phyloP scores from a whole-genome alignment of 768 basidiomycete genomes.

The Lactarius pseudohatsudake region DNA sequence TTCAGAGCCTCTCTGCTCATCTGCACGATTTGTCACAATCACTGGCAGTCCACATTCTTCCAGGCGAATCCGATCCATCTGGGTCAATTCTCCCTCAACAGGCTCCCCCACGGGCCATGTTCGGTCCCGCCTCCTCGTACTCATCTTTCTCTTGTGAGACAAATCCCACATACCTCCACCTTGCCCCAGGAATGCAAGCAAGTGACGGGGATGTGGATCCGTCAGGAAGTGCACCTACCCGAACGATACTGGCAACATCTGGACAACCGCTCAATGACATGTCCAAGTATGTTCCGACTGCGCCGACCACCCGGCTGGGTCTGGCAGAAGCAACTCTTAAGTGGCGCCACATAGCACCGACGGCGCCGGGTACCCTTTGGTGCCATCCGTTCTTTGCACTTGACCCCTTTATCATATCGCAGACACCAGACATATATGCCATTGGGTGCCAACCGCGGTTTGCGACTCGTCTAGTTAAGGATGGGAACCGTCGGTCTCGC shows the following conservation, averaged over 20 bases:
- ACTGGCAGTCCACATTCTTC: conserved; percentile 85
- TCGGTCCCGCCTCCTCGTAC: conserved; percentile 60
- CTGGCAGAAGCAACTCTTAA: conserved; percentile 77
- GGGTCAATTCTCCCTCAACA: conserved; percentile 92
- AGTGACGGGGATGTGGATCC: conserved; percentile 28
- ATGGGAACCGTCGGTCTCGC: conserved; percentile 34
- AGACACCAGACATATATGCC: conserved; percentile 87
- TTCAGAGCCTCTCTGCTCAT: conserved; percentile 62
- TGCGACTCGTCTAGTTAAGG: conserved; percentile 63
- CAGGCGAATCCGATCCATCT: conserved; percentile 86
- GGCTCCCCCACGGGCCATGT: conserved; percentile 88
- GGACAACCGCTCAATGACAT: conserved; percentile 96
- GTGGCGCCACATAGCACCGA: conserved; percentile 98
- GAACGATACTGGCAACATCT: conserved; percentile 77
- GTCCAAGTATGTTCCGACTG: conserved; percentile 83
- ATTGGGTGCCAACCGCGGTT: conserved; percentile 91
- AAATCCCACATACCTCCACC: conserved; percentile 83
- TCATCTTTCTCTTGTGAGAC: conserved; percentile 71
- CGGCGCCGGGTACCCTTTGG: conserved; percentile 98
- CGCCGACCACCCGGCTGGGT: conserved; percentile 66
- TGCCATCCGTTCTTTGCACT: conserved; percentile 88
- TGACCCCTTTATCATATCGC: conserved; percentile 88
- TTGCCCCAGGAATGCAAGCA: conserved; percentile 49
- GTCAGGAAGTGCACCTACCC: conserved; percentile 31
- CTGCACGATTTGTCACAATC: conserved; percentile 73